phyloP scores from a whole-genome alignment of 106 monocot species.

The Platanthera zijinensis region DNA sequence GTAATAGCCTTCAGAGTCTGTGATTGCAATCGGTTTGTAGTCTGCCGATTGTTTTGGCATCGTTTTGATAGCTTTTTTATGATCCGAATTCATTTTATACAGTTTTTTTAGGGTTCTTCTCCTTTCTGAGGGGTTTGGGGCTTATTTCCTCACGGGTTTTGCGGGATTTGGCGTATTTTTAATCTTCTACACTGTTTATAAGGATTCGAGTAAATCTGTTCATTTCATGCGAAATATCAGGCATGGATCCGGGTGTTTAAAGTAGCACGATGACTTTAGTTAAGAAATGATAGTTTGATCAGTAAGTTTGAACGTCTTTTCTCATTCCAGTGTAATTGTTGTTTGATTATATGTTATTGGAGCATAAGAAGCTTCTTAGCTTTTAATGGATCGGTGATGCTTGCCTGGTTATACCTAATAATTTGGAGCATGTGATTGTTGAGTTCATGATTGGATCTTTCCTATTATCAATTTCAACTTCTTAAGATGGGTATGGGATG shows the following conservation, averaged over 20 bases:
- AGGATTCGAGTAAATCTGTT: background rate
- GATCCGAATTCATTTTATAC: background rate
- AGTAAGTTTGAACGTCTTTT: background rate
- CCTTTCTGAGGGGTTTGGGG: background rate
- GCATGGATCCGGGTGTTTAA: background rate
- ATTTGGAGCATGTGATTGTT: background rate
- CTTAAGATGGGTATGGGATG: background rate
- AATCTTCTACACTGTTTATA: background rate
- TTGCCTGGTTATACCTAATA: too few relatives aligned
- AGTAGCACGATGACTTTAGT: background rate
- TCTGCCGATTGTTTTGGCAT: background rate
- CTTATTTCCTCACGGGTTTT: background rate
- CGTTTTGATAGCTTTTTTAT: background rate
- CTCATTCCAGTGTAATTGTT: background rate
- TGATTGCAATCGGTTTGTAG: background rate
- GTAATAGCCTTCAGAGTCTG: background rate
- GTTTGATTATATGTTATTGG: background rate
- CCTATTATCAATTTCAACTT: background rate
- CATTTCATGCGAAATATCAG: background rate
- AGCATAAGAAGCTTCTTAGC: background rate
- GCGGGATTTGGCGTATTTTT: background rate
- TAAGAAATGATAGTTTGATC: background rate
- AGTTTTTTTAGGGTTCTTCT: background rate
- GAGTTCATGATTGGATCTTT: background rate
- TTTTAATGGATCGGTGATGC: background rate